These are phyloP conservation scores for Podila minutissima DNA, from an alignment of 192 early-diverging fungal genomes.

Conservation along the genomic window DNA sequence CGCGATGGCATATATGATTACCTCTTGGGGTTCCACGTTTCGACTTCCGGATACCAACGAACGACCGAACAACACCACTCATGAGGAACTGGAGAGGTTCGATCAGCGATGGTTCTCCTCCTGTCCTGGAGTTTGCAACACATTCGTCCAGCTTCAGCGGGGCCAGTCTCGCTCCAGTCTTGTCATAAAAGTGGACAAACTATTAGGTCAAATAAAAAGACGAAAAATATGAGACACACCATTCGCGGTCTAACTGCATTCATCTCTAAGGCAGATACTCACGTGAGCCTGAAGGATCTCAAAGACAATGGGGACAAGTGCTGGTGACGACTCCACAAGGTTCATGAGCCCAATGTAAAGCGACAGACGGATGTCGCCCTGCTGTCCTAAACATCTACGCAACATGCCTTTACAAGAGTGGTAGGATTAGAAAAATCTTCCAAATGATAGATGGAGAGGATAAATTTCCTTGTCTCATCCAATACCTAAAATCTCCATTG, in stretches of 20 bases:
- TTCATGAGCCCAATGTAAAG: constrained; percentile 66
- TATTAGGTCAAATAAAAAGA: constrained; percentile 9
- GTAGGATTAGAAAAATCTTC: neutral
- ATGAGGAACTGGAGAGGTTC: constrained; percentile 64
- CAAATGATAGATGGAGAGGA: constrained; percentile 25
- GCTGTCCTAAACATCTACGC: constrained; percentile 76
- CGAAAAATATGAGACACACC: neutral
- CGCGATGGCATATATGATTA: neutral
- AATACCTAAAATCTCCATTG: constrained; percentile 61
- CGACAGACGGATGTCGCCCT: constrained; percentile 64
- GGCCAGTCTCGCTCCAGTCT: constrained; percentile 17
- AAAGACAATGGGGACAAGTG: constrained; percentile 57
- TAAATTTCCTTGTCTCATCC: neutral
- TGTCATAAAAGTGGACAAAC: constrained; percentile 45
- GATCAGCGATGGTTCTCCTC: constrained; percentile 46
- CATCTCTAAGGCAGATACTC: neutral
- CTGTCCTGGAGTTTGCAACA: constrained; percentile 36
- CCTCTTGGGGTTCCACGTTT: constrained; percentile 5
- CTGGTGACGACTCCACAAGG: constrained; percentile 49
- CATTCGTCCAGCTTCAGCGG: constrained; percentile 50
- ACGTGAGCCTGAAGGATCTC: constrained; percentile 62
- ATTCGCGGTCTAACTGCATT: neutral
- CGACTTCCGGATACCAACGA: constrained; percentile 21
- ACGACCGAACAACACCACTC: constrained; percentile 37
- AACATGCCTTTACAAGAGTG: constrained; percentile 59